Base-by-base conservation (phyloP, 805 yeast genomes). In the Spathaspora hagerdaliae region DNA sequence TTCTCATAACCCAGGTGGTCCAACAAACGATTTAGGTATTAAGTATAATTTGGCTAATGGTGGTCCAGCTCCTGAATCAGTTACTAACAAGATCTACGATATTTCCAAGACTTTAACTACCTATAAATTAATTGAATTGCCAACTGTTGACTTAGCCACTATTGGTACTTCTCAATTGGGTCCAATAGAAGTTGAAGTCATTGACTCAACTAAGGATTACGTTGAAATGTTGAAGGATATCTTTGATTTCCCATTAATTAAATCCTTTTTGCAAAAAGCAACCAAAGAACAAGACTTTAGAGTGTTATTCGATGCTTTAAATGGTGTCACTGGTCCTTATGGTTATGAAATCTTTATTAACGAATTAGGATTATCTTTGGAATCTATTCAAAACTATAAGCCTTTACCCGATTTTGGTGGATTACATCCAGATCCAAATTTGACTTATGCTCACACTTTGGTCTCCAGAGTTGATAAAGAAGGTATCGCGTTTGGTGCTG, bases 1-100 rank as follows among this genome's bases (percentile, higher is more conserved):
- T 2, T 85, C 96, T 24, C 99, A 92, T 68, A 92, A 92, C 67
- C 99, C 99, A 13, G 99, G 99, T 63, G 97, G 98, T 7, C 96
- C 96, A 47, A 69, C 76, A 27, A 83, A 87, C 52, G 99, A 92
- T 63, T 77, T 90, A 62, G 99, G 99, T 45, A 92, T 92, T 74
- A 92, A 92, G 72, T 94, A 94, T 73, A 94, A 92, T 67, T 74
- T 94, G 64, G 79, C 87, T 52, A 92, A 92, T 61, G 99, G 99
- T 54, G 99, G 97, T 2, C 99, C 99, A 36, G 98, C 98, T 9
- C 99, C 99, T 10, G 99, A 92, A 65, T 70, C 85, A 12, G 95
- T 94, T 48, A 92, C 99, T 10, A 79, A 92, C 70, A 80, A 83
- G 64, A 94, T 92, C 60, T 94, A 70, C 71, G 91, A 82, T 48